Base-by-base conservation (phyloP, 2,329 filamentous ascomycete genomes). In the Coniochaeta sp. region DNA sequence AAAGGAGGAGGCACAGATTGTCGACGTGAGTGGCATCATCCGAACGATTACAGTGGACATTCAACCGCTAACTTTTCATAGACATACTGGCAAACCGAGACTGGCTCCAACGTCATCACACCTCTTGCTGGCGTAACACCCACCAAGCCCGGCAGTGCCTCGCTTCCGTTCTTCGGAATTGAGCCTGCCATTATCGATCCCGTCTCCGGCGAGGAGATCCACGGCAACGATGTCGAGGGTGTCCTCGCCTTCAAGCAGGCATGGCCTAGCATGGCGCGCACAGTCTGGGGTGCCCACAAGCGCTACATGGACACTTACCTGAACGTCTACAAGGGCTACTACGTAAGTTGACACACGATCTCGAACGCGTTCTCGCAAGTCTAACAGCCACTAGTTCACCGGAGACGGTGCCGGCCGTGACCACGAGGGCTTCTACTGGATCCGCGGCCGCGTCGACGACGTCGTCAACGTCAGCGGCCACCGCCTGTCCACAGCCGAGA, bases 21-120 rank as follows among this genome's bases (percentile, higher is more conserved):
- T 97, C 60, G 95, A 99, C 74, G 92, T 96, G 80, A 84, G 91
- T 85, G 19, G n/a, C 40, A 26, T 52, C 24, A 24, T 11, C 24
- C 11, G 22, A 47, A 22, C 57, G 63, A 59, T 69, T 60, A 57
- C 57, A 55, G 43, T 22, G 14, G 14, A 2, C 1, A 9, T 36
- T 1, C 36, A 28, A 34, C 62, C 68, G 60, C 68, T 55, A 52
- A 52, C 47, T 24, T 66, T 14, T 22, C n/a, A 58, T 72, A 96
- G 91, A 99, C 95, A 59, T 99, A 99, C 84, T 99, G 95, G 95
- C 95, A 99, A 85, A 99, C 95, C 59, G 95, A 99, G 81, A 99
- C 95, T 1, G 95, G 95, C 60, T 98, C 91, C 64, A 88, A 99
- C 76, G 92, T 96, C 69, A 98, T 99, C 73, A 91, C 92, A 6